Evolutionary conservation across 768 basidiomycete genomes (phyloP).

Genomic region (Tubosaeta brunneosetosa): DNA sequence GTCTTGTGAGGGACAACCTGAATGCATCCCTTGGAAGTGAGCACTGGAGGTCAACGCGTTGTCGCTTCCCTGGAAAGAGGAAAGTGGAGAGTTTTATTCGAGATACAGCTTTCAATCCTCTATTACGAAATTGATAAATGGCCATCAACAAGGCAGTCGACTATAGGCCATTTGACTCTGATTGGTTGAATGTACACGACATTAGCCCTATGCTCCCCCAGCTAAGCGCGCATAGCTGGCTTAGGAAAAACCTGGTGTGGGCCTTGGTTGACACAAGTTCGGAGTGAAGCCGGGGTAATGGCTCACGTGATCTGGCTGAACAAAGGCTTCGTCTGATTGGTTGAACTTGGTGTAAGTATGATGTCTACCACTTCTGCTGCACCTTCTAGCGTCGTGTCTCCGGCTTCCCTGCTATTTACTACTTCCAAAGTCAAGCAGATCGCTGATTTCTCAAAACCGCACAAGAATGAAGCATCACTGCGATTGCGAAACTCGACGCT

Average conservation of each 20-base stretch:
- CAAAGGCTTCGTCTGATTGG: not conserved
- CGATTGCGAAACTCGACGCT: slow-evolving; percentile 37
- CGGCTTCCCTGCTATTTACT: slow-evolving; percentile 22
- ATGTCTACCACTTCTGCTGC: not conserved
- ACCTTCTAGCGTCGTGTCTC: slow-evolving; percentile 14
- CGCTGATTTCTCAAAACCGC: slow-evolving; percentile 30
- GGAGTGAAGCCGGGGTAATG: not conserved
- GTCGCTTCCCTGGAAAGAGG: not conserved
- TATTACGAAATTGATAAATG: too few relatives aligned
- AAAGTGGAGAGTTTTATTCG: too few relatives aligned
- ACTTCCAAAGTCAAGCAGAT: slow-evolving; percentile 18
- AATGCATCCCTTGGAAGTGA: not conserved
- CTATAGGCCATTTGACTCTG: too few relatives aligned
- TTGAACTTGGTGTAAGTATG: not conserved
- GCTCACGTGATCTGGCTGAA: not conserved
- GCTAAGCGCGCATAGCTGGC: too few relatives aligned
- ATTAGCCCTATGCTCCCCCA: too few relatives aligned
- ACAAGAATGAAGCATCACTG: slow-evolving; percentile 35
- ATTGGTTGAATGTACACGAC: too few relatives aligned
- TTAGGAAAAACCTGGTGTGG: too few relatives aligned
- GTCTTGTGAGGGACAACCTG: not conserved
- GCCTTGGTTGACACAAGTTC: too few relatives aligned
- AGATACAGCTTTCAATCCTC: not conserved
- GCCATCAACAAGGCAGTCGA: too few relatives aligned
- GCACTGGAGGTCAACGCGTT: not conserved